Base-by-base conservation (phyloP, 495 filamentous ascomycete genomes). In the Tuber umbilicatum region DNA sequence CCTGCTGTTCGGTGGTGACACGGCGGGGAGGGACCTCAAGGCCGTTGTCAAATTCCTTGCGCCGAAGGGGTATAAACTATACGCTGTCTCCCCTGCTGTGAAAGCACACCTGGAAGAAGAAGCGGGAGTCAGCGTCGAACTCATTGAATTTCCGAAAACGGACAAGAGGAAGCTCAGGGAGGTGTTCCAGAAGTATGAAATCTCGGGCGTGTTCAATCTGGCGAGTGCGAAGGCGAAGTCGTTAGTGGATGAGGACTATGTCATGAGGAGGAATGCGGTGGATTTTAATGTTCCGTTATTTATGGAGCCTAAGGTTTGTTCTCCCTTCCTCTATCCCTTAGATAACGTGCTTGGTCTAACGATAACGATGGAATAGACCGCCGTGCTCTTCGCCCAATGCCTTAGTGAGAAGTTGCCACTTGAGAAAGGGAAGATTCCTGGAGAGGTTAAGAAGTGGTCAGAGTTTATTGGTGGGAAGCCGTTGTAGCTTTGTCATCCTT, bases 211-310 rank as follows among this genome's bases (percentile, higher is more conserved):
- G 70, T 99, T 99, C 88, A 99, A 99, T 85, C 86, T 99, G 80
- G 94, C 94, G 71, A 90, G 90, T 82, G 89, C 87, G 73, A 87
- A 94, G 78, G 95, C 89, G 73, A 93, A 94, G 86, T 94, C 90
- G 38, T 85, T 93, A 75, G 86, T 92, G 72, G 95, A 99, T 83
- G 93, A 94, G 77, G 94, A 98, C 85, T 99, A 99, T 79, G 94
- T 98, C 69, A 99, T 98, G 95, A 90, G 95, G 78, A 90, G 96
- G 80, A 97, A 99, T 82, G 95, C 94, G 23, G 96, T 99, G 64
- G 95, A 99, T 85, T 99, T 99, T 83, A 94, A 94, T 73, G 94
- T 98, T 37, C 95, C 95, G 50, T 86, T 98, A 75, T 99, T 98
- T 84, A 97, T 97, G 94, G 95, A 99, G 85, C 94, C 95, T 35